Evolutionary conservation across 164 flowering plant genomes (phyloP).

Genomic region (Dillenia suffruticosa): DNA sequence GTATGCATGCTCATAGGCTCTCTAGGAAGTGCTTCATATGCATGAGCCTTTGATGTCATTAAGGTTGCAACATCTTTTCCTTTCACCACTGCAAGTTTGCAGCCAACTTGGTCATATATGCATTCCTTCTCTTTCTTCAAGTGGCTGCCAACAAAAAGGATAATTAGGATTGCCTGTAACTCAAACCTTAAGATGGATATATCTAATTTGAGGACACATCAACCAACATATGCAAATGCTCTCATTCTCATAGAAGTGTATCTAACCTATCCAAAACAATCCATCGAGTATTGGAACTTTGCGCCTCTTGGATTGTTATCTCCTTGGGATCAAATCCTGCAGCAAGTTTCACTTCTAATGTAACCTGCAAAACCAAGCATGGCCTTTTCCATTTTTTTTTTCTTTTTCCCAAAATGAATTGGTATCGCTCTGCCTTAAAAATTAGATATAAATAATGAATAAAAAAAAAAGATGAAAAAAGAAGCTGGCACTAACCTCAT

Average conservation of each 20-base stretch:
- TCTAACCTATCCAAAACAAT: conserved; percentile 40
- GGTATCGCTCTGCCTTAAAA: background rate
- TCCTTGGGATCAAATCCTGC: conserved; percentile 33
- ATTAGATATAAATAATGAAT: background rate
- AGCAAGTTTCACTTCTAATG: conserved; percentile 43
- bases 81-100: conserved; percentile 45
- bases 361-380: conserved; percentile 24
- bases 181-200: background rate
- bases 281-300: conserved; percentile 34
- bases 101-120: conserved; percentile 32
- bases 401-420: too few species aligned
- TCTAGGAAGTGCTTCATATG: background rate
- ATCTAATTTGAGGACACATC: background rate
- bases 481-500: conserved; percentile 22
- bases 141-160: conserved; percentile 19
- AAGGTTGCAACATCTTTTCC: conserved; percentile 37
- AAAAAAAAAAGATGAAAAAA: background rate
- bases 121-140: conserved; percentile 32
- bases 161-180: background rate
- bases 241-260: background rate
- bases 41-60: conserved; percentile 18
- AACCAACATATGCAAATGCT: background rate
- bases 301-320: conserved; percentile 38
- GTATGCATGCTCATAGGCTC: background rate
- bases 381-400: background rate